Percentiles rank a stretch among this genome's conserved stretches.
Conservation (phyloP, 768 basidiomycete species). For the Terana coerulea region DNA sequence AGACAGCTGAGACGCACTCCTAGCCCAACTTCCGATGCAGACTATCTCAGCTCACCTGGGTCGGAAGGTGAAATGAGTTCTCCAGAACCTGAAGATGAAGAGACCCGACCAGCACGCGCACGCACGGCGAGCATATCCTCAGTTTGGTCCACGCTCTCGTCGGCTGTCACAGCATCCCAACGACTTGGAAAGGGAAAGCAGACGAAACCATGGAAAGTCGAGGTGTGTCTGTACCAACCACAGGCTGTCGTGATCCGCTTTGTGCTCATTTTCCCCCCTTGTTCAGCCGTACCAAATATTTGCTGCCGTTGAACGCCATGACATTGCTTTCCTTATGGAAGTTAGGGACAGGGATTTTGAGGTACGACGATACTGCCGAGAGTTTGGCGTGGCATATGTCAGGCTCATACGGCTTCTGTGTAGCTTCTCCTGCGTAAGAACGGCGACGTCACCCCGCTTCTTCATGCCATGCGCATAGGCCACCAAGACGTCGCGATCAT, state of each 20-base stretch:
- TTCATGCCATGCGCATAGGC: slow-evolving; percentile 86
- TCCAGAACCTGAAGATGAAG: slow-evolving; percentile 1
- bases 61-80: background rate
- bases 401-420: background rate
- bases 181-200: background rate
- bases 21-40: background rate
- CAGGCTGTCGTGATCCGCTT: background rate
- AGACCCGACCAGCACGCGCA: background rate
- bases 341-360: slow-evolving; percentile 76
- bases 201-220: slow-evolving; percentile 20
- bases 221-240: slow-evolving; percentile 44
- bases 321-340: slow-evolving; percentile 82
- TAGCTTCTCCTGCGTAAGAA: slow-evolving; percentile 81
- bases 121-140: slow-evolving; percentile 7
- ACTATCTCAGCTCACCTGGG: background rate
- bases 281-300: slow-evolving; percentile 63
- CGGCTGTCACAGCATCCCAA: background rate
- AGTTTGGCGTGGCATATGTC: background rate
- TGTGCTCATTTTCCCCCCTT: background rate
- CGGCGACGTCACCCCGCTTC: slow-evolving; percentile 82
- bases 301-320: slow-evolving; percentile 80
- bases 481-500: slow-evolving; percentile 84
- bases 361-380: slow-evolving; percentile 40
- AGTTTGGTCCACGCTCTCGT: slow-evolving; percentile 13
- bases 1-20: slow-evolving; percentile 33